A percentile compares a stretch with the other conserved stretches of the same genome.
These are phyloP conservation scores for Phaffia rhodozyma DNA, from an alignment of 1,284 basidiomycete genomes.

Conservation along the genomic window DNA sequence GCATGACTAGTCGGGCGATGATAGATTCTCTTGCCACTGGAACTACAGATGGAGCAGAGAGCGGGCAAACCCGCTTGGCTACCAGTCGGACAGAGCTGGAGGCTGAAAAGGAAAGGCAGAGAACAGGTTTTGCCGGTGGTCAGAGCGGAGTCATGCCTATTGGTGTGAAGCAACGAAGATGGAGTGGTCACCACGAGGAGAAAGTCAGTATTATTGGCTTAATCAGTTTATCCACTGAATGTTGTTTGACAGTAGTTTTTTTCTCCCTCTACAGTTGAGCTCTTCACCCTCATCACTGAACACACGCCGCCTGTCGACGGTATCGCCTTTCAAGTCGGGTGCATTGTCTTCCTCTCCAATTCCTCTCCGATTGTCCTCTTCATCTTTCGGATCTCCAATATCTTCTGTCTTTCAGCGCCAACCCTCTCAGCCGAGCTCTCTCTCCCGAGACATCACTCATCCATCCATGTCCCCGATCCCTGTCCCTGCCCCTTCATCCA, in stretches of 20 bases:
- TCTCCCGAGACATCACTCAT: not conserved
- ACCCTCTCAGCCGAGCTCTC: not conserved
- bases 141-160: slow-evolving; percentile 1
- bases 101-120: not conserved
- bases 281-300: slow-evolving; percentile 1
- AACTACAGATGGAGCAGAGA: not conserved
- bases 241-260: not conserved
- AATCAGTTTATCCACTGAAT: not conserved
- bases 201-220: not conserved
- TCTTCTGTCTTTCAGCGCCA: slow-evolving; percentile 4
- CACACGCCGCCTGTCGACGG: not conserved
- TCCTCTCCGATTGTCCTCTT: not conserved
- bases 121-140: not conserved
- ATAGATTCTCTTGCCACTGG: slow-evolving; percentile 1
- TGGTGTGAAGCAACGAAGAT: not conserved
- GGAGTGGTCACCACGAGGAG: slow-evolving; percentile 6
- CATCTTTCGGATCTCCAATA: not conserved
- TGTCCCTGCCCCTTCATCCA: not conserved
- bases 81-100: not conserved
- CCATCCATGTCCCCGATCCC: not conserved
- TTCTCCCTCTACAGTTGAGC: not conserved
- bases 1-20: slow-evolving; percentile 7
- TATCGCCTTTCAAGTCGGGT: slow-evolving; percentile 2
- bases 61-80: not conserved
- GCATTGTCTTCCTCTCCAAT: slow-evolving; percentile 8